Evolutionary conservation across 2,329 filamentous ascomycete genomes (phyloP).

Genomic region (Pyrenochaeta sp.): DNA sequence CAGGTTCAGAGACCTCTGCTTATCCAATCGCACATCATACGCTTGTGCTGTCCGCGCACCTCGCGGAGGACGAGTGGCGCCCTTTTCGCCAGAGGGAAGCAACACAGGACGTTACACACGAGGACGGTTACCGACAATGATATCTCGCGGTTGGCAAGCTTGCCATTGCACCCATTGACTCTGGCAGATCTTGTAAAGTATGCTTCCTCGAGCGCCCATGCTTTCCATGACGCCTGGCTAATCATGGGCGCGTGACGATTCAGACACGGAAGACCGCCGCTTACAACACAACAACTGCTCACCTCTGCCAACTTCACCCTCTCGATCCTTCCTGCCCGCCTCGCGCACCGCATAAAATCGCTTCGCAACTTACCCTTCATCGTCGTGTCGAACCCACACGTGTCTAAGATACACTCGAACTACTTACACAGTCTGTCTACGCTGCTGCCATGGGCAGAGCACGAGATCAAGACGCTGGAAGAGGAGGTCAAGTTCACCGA

Average conservation of each 20-base stretch:
- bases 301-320: conserved; percentile 96
- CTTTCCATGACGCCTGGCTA: conserved; percentile 1
- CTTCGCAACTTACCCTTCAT: conserved; percentile 95
- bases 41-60: conserved; percentile 41
- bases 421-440: conserved; percentile 94
- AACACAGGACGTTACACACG: conserved; percentile 44
- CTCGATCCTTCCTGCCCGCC: conserved; percentile 86
- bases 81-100: conserved; percentile 24
- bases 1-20: conserved; percentile 45
- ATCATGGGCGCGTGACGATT: conserved; percentile 15
- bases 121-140: conserved; percentile 70
- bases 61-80: conserved; percentile 21
- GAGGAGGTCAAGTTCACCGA: conserved; percentile 93
- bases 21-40: conserved; percentile 49
- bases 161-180: conserved; percentile 81
- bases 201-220: conserved; percentile 22
- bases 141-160: conserved; percentile 78
- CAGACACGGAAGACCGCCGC: conserved; percentile 81
- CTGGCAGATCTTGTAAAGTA: conserved; percentile 90
- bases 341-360: conserved; percentile 93
- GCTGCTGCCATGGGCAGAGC: conserved; percentile 82
- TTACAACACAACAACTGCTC: conserved; percentile 81
- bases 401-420: conserved; percentile 93
- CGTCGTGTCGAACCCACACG: conserved; percentile 96
- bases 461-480: conserved; percentile 76